Percentiles rank a stretch among this genome's conserved stretches.
Evolutionary conservation across 169 alveolate species (phyloP).

Genomic region (Eimeria zaria): DNA sequence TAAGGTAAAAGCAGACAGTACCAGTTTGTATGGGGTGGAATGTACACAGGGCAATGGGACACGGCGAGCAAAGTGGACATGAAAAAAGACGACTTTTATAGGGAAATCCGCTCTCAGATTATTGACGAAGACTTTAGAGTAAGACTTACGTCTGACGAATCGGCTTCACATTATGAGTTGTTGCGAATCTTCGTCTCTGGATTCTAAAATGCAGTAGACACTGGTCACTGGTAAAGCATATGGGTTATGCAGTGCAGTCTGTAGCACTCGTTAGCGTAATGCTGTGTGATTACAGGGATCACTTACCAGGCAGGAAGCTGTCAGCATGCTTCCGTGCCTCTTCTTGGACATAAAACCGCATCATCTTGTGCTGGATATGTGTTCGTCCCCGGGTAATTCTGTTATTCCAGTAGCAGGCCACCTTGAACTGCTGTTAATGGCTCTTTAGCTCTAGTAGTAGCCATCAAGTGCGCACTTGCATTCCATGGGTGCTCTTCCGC

Average conservation of each 20-base stretch:
- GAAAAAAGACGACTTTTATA: slow-evolving; percentile 34
- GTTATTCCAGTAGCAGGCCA: not conserved
- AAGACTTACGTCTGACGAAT: not conserved
- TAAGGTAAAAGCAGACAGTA: not conserved
- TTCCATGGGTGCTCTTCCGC: not conserved
- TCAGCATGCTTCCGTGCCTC: slow-evolving; percentile 94
- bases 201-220: not conserved
- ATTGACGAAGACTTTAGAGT: slow-evolving; percentile 80
- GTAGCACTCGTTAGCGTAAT: not conserved
- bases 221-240: not conserved
- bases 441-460: not conserved
- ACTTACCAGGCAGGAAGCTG: slow-evolving; percentile 91
- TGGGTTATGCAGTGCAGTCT: not conserved
- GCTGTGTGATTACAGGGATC: slow-evolving; percentile 63
- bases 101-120: slow-evolving; percentile 51
- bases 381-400: slow-evolving; percentile 93
- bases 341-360: slow-evolving; percentile 89
- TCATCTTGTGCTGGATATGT: slow-evolving; percentile 92
- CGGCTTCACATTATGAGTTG: not conserved
- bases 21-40: not conserved
- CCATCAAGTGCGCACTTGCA: not conserved
- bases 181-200: not conserved
- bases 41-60: slow-evolving; percentile 81
- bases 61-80: slow-evolving; percentile 68
- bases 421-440: not conserved